Evolutionary conservation across 257 asterid genomes (phyloP), one percentile per base, ranked within the genome.

Genomic region (Fraxinus excelsior): DNA sequence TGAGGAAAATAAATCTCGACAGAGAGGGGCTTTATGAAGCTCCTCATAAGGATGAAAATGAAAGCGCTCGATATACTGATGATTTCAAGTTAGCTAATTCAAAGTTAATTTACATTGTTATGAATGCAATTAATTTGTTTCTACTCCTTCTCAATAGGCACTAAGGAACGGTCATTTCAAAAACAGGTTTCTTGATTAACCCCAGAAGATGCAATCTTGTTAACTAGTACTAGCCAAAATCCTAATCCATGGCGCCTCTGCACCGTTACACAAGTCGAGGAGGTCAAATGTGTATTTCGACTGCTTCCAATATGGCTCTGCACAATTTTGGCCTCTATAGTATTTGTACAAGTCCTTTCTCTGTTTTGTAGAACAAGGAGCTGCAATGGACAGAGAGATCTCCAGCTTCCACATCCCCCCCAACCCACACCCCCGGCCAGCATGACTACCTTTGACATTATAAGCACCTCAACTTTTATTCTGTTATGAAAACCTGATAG

Each of bases 391-490:
- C 87, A 88, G 93, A 1, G 38, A 46, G 40, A 73, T 92, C 65
- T 77, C 76, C 0, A 76, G 76, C 11, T 89, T 92, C 80, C 83
- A 87, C 80, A 82, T 92, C 3, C 88, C n/a, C n/a, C n/a, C n/a
- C n/a, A n/a, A n/a, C n/a, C n/a, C n/a, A n/a, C n/a, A n/a, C 96
- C 28, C 62, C 96, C 96, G 2, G 97, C 97, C 46, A 92, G 96
- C 85, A 92, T 90, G 97, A 90, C 95, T 0, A 86, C 88, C 38
- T 89, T 92, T 7, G 95, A 91, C 87, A 92, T 91, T 23, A 80
- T 91, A 70, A 90, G 95, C 88, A 89, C 95, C 16, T 89, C 96
- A 7, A 84, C 96, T 10, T 92, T 90, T 80, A 92, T 91, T 92
- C 19, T 89, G 91, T 84, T 90, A 89, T n/a, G 95, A 91, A 69